Base-by-base conservation (phyloP, 768 basidiomycete species). In the Mycena crocata region DNA sequence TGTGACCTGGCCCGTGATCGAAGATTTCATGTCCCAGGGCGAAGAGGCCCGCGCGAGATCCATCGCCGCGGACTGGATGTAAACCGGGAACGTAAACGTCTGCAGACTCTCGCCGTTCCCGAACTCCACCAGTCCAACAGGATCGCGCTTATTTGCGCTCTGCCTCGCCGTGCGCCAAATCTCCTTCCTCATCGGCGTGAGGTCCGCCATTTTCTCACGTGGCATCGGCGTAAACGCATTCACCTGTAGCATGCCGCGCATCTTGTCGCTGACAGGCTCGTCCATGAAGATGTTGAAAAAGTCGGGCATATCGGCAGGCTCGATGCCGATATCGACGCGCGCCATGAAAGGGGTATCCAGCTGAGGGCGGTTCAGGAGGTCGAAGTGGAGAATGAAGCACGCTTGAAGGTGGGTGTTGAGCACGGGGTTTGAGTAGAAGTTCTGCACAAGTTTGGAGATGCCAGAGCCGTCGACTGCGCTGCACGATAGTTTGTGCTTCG, bases 161-260 rank as follows among this genome's bases (percentile, higher is more conserved):
- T 37, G 35, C 19, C 54, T 1, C 4, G 23, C 48, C 19, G 13
- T 23, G 46, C 58, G 46, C 58, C 58, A 50, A 26, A 40, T 30
- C 21, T 35, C 32, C 28, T 21, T 30, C 17, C 31, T 31, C 50
- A 35, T 51, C 13, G n/a, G 50, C 50, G 19, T 24, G 21, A 34
- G 19, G 21, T 14, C 21, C 50, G 50, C 32, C 50, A 32, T 32
- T 1, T 31, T n/a, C 3, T 31, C 50, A 6, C 31, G 21, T 32
- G 31, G 21, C 31, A 51, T 3, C 12, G 50, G 50, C 40, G 28
- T n/a, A 48, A 64, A 57, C 28, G 46, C 30, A 40, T 57, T 64
- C 9, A 64, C 19, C 40, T 64, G 55, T 13, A 57, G 34, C 62
- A 64, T 64, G 12, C 62, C 62, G n/a, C n/a, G 2, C n/a, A 50